A percentile compares a stretch with the other conserved stretches of the same genome.
These are phyloP conservation scores for Mikania micrantha DNA, from an alignment of 129 eudicot species.

Conservation along the genomic window DNA sequence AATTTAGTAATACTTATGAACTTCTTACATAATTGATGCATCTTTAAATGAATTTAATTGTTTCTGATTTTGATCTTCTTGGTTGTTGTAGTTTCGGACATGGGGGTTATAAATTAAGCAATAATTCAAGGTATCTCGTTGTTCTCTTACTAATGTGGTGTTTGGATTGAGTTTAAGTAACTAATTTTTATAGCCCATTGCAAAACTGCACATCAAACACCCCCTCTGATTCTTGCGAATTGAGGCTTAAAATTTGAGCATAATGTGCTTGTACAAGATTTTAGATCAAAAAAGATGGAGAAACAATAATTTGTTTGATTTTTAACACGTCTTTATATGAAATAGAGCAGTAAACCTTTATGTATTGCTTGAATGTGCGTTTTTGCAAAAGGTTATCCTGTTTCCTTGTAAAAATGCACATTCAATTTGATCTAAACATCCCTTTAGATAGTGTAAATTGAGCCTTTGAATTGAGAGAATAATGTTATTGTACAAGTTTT, in stretches of 20 bases:
- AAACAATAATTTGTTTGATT: not conserved
- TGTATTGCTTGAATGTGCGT: not conserved
- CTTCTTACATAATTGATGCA: not conserved
- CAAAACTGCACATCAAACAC: not conserved
- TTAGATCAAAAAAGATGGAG: not conserved
- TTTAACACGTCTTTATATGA: not conserved
- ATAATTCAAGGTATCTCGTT: conserved; percentile 19
- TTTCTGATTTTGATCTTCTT: conserved; percentile 16
- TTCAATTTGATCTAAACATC: not conserved
- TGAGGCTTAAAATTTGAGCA: not conserved
- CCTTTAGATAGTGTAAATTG: not conserved
- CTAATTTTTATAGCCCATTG: not conserved
- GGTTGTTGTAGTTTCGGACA: conserved; percentile 18
- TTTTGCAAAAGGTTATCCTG: not conserved
- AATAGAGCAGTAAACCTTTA: not conserved
- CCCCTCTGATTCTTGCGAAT: not conserved
- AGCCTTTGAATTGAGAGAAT: not conserved
- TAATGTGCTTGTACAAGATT: not conserved
- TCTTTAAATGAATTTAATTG: not conserved
- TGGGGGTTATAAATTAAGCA: conserved; percentile 7
- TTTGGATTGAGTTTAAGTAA: not conserved
- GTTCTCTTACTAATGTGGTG: not conserved
- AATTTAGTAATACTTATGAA: conserved; percentile 11
- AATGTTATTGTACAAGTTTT: not conserved
- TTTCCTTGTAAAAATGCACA: not conserved